These are phyloP conservation scores for Phytopythium mirpurense DNA, from an alignment of 352 stramenopile species.

Conservation along the genomic window DNA sequence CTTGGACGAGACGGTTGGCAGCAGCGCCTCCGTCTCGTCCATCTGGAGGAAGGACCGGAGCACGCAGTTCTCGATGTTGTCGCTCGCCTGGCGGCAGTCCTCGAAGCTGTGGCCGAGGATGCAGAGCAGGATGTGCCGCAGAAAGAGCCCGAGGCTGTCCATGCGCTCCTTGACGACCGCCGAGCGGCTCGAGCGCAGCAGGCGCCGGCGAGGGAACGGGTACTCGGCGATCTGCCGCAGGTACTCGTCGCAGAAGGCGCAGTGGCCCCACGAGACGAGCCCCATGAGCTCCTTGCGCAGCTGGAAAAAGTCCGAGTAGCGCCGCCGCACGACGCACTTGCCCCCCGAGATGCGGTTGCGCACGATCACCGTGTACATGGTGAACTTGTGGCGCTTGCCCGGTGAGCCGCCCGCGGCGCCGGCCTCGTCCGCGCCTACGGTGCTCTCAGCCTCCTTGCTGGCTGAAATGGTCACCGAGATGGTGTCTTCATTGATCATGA, in stretches of 20 bases:
- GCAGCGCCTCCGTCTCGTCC: slow-evolving; percentile 45
- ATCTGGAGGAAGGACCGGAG: slow-evolving; percentile 76
- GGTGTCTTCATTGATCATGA: slow-evolving; percentile 57
- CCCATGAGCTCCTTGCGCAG: slow-evolving; percentile 81
- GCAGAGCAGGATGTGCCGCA: slow-evolving; percentile 70
- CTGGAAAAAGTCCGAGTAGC: slow-evolving; percentile 87
- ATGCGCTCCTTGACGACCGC: slow-evolving; percentile 82
- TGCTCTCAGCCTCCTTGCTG: slow-evolving; percentile 42
- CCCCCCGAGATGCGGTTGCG: slow-evolving; percentile 61
- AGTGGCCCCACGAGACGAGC: slow-evolving; percentile 76
- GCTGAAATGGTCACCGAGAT: slow-evolving; percentile 64
- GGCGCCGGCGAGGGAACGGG: slow-evolving; percentile 66
- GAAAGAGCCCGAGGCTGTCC: slow-evolving; percentile 73
- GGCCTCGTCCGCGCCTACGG: slow-evolving; percentile 10
- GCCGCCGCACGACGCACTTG: slow-evolving; percentile 71
- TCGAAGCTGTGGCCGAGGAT: slow-evolving; percentile 69
- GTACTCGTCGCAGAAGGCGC: slow-evolving; percentile 56
- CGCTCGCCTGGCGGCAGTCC: slow-evolving; percentile 53
- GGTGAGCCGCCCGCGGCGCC: slow-evolving; percentile 13
- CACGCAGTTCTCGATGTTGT: slow-evolving; percentile 69
- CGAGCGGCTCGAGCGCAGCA: slow-evolving; percentile 63
- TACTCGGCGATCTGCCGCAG: slow-evolving; percentile 67
- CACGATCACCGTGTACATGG: slow-evolving; percentile 84
- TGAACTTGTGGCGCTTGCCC: slow-evolving; percentile 56
- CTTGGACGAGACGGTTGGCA: slow-evolving; percentile 46